Percentiles rank a stretch among this genome's conserved stretches.
Conservation (phyloP, 139 green algal genomes). For the Tetradesmus lagerheimii region DNA sequence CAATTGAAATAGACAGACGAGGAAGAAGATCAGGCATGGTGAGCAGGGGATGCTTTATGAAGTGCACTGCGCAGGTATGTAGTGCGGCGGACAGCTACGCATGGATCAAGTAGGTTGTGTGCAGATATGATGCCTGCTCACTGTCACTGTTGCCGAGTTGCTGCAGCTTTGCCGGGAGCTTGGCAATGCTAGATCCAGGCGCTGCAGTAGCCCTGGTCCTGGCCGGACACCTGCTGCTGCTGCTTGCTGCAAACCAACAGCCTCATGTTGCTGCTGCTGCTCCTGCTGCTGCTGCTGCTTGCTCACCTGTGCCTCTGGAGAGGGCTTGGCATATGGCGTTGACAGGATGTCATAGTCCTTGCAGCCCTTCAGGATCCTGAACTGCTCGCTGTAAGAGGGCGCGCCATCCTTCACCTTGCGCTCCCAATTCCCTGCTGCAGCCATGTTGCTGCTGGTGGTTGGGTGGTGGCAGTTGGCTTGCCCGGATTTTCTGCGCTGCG, state of each 20-base stretch:
- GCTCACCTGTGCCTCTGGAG: constrained; percentile 27
- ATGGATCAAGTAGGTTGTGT: too few species aligned
- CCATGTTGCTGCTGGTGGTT: background rate
- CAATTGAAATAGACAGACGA: background rate
- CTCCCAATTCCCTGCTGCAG: background rate
- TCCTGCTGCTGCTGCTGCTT: background rate
- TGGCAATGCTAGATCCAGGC: too few species aligned
- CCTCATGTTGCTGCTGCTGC: background rate
- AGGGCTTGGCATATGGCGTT: constrained; percentile 3
- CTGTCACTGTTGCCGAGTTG: too few species aligned
- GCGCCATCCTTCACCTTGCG: background rate
- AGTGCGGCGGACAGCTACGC: too few species aligned
- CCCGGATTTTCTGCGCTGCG: background rate
- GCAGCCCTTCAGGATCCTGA: background rate
- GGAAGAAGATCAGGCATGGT: background rate
- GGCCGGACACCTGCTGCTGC: background rate
- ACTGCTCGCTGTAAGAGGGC: constrained; percentile 15
- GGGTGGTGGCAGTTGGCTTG: background rate
- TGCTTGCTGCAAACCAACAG: background rate
- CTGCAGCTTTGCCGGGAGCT: too few species aligned
- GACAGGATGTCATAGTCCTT: background rate
- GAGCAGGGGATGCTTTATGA: too few species aligned
- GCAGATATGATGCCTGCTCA: too few species aligned
- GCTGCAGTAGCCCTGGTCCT: background rate
- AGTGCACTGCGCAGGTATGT: too few species aligned